These are phyloP conservation scores for Geosmithia putterillii DNA, from an alignment of 2,329 filamentous ascomycete species.

Conservation along the genomic window DNA sequence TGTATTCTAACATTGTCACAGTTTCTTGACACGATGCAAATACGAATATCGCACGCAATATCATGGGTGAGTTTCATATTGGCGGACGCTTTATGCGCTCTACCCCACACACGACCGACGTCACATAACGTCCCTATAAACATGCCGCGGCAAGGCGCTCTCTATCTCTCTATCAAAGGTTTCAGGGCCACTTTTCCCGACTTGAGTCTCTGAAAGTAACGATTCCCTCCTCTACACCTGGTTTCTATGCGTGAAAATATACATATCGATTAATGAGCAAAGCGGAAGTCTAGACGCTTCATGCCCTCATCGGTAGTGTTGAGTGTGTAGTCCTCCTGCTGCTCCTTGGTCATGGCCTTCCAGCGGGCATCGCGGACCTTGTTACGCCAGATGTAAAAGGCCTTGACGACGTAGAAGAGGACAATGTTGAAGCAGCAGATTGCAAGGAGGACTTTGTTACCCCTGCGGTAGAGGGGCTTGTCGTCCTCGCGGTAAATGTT, in stretches of 20 bases:
- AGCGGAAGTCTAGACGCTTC: slow-evolving; percentile 42
- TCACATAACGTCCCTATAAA: background rate
- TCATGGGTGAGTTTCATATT: background rate
- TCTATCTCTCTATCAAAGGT: background rate
- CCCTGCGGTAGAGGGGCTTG: slow-evolving; percentile 35
- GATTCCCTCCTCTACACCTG: too few species aligned
- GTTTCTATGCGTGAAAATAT: background rate
- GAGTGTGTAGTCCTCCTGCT: slow-evolving; percentile 33
- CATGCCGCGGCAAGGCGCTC: background rate
- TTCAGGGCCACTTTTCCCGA: too few species aligned
- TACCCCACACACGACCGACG: background rate
- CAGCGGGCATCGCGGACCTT: slow-evolving; percentile 27
- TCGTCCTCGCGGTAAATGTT: slow-evolving; percentile 35
- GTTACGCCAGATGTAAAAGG: slow-evolving; percentile 35
- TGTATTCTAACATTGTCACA: background rate
- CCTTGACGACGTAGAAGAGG: slow-evolving; percentile 29
- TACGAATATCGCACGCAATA: too few species aligned
- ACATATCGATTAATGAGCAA: slow-evolving; percentile 13
- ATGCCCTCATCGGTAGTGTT: slow-evolving; percentile 39
- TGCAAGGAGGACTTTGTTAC: slow-evolving; percentile 35
- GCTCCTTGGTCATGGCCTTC: slow-evolving; percentile 27
- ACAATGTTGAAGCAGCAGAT: slow-evolving; percentile 34
- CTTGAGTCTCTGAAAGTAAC: too few species aligned
- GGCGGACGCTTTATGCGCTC: background rate
- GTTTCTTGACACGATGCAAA: background rate